These are phyloP conservation scores for Candida yuanshanica DNA, from an alignment of 805 yeast species.

Conservation along the genomic window DNA sequence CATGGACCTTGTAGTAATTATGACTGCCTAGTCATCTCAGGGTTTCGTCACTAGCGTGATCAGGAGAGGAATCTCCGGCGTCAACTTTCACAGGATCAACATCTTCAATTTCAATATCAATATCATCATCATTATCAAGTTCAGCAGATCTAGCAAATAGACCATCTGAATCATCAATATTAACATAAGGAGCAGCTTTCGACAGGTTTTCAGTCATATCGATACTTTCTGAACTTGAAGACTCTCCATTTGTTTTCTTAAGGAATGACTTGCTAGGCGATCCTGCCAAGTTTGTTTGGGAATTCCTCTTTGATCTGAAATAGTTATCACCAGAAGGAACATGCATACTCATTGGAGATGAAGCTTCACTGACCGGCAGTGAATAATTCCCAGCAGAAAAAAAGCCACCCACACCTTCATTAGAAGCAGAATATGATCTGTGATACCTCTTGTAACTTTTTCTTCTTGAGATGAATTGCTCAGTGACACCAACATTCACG, in stretches of 20 bases:
- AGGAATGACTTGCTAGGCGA: background rate
- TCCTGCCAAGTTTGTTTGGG: background rate
- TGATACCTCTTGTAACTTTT: slow-evolving; percentile 6
- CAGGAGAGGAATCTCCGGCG: slow-evolving; percentile 4
- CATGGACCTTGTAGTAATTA: too few species aligned
- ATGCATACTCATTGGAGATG: slow-evolving; percentile 13
- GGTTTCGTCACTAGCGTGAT: background rate
- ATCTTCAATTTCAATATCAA: slow-evolving; percentile 5
- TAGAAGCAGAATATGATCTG: slow-evolving; percentile 21
- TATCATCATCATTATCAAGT: slow-evolving; percentile 5
- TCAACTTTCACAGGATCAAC: slow-evolving; percentile 18
- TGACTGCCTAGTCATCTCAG: too few species aligned
- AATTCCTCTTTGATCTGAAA: slow-evolving; percentile 9
- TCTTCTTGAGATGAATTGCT: background rate
- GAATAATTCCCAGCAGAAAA: slow-evolving; percentile 5
- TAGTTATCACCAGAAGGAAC: slow-evolving; percentile 7
- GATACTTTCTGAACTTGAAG: background rate
- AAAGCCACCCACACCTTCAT: slow-evolving; percentile 4
- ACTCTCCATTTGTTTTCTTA: background rate
- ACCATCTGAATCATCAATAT: slow-evolving; percentile 21
- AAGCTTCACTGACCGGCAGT: slow-evolving; percentile 15
- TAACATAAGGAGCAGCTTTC: slow-evolving; percentile 3
- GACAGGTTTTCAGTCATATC: background rate
- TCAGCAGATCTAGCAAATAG: slow-evolving; percentile 8
- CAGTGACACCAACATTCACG: background rate